These are phyloP conservation scores for Rhodomyrtus psidioides DNA, from an alignment of 441 rosid species.

Conservation along the genomic window DNA sequence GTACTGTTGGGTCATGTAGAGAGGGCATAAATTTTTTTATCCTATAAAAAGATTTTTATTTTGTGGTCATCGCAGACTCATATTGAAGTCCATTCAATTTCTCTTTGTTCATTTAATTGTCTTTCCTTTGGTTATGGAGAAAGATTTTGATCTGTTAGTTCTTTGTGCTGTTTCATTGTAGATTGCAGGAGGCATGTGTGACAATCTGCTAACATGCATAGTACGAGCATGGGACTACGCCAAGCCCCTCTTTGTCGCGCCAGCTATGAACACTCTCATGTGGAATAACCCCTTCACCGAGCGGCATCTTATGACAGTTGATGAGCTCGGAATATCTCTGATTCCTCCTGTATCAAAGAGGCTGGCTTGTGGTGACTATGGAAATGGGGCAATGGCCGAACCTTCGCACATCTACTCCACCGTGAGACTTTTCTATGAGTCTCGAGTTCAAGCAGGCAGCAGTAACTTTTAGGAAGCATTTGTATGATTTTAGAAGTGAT, in stretches of 20 bases:
- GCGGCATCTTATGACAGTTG: conserved; percentile 62
- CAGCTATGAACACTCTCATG: conserved; percentile 87
- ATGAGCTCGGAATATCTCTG: conserved; percentile 82
- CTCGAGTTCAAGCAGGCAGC: conserved; percentile 27
- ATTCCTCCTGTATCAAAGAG: conserved; percentile 77
- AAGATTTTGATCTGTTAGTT: not conserved
- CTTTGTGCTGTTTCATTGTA: conserved; percentile 11
- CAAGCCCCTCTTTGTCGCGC: conserved; percentile 77
- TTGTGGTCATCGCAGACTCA: not conserved
- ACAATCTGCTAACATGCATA: conserved; percentile 78
- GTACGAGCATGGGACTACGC: conserved; percentile 90
- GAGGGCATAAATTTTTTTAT: not conserved
- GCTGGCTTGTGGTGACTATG: conserved; percentile 87
- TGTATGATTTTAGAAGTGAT: not conserved
- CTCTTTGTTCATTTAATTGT: not conserved
- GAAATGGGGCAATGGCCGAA: conserved; percentile 95
- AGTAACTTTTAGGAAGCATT: not conserved
- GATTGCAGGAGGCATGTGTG: conserved; percentile 94
- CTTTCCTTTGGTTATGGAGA: not conserved
- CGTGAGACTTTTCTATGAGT: conserved; percentile 61
- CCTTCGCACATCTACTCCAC: conserved; percentile 74
- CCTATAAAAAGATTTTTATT: not conserved
- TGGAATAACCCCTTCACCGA: conserved; percentile 93
- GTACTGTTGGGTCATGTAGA: not conserved
- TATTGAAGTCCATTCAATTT: not conserved